These are phyloP conservation scores for Backusella luteola DNA, from an alignment of 192 early-diverging fungal species.

Conservation along the genomic window DNA sequence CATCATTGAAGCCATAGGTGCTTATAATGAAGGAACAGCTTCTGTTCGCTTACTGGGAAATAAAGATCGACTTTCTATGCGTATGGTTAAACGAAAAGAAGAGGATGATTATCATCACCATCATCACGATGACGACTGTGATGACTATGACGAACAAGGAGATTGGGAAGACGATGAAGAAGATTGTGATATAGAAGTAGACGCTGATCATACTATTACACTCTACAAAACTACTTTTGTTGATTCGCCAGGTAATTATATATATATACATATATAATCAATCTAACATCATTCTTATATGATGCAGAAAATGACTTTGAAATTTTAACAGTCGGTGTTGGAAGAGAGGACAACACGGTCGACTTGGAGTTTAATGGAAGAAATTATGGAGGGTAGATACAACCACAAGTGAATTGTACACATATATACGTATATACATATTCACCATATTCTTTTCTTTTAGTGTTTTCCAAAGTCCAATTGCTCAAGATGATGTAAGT, in stretches of 20 bases:
- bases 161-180: neutral
- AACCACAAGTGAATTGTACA: too few species aligned
- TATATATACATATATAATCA: neutral
- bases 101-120: neutral
- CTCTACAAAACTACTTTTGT: neutral
- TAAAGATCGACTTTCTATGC: neutral
- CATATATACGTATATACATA: too few species aligned
- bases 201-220: neutral
- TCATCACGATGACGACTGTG: neutral
- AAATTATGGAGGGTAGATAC: too few species aligned
- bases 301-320: too few species aligned
- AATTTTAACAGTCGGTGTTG: too few species aligned
- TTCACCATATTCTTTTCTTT: too few species aligned
- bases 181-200: neutral
- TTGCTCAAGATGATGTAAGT: too few species aligned
- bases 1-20: slow-evolving; percentile 22
- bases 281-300: neutral
- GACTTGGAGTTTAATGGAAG: too few species aligned
- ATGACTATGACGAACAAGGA: neutral
- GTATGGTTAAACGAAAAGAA: neutral
- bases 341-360: too few species aligned
- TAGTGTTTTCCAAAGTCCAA: too few species aligned
- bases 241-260: neutral
- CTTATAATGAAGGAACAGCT: slow-evolving; percentile 24
- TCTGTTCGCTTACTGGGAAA: slow-evolving; percentile 21